Percentiles rank a stretch among this genome's conserved stretches.
phyloP scores from a whole-genome alignment of 768 basidiomycete genomes.

The Tulasnella sp. region DNA sequence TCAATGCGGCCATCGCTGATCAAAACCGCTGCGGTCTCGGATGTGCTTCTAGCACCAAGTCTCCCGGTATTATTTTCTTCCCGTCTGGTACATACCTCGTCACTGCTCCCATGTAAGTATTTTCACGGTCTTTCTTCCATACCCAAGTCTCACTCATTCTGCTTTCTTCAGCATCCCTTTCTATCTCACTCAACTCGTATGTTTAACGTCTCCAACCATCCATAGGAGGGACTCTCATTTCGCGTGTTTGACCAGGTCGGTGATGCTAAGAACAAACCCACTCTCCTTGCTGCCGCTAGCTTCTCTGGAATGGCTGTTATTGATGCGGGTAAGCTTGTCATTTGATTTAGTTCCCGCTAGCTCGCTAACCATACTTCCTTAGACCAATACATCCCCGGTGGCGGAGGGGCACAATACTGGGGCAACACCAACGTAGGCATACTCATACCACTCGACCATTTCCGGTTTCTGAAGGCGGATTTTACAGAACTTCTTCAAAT shows the following conservation, averaged over 20 bases:
- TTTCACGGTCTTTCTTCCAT: background rate
- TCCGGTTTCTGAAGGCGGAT: background rate
- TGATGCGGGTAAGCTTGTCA: constrained; percentile 30
- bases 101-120: constrained; percentile 26
- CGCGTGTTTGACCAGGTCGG: constrained; percentile 12
- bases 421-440: constrained; percentile 9
- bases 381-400: constrained; percentile 32
- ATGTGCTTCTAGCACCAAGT: constrained; percentile 30
- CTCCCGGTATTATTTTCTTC: constrained; percentile 38
- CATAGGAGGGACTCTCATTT: background rate
- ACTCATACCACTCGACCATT: background rate
- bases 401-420: constrained; percentile 26
- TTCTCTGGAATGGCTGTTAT: constrained; percentile 34
- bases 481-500: constrained; percentile 32
- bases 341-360: background rate
- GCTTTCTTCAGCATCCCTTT: constrained; percentile 19
- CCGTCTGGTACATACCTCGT: constrained; percentile 36
- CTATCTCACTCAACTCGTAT: constrained; percentile 35
- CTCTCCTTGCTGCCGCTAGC: constrained; percentile 31
- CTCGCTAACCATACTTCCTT: background rate
- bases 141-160: constrained; percentile 8
- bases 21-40: constrained; percentile 34
- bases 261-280: constrained; percentile 19
- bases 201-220: background rate
- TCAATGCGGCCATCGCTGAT: constrained; percentile 36